Base-by-base conservation (phyloP, 306 rosid species). In the Sindora glabra region DNA sequence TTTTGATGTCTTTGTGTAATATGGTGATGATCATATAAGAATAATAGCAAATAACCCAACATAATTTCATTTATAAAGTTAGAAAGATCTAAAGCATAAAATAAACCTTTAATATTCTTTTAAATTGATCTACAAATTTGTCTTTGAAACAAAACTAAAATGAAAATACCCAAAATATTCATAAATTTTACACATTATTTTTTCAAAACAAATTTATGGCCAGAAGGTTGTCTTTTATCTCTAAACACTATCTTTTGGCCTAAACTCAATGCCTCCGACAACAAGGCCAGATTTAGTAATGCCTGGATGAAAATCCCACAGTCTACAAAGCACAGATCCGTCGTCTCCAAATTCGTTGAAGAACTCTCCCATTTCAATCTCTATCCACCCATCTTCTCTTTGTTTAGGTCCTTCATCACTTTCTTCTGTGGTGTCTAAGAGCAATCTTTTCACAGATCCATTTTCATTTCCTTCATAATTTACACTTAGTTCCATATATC, bases 211-310 rank as follows among this genome's bases (percentile, higher is more conserved):
- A n/a, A n/a, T n/a, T n/a, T n/a, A n/a, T n/a, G n/a, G n/a, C n/a
- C n/a, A n/a, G n/a, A n/a, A n/a, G n/a, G n/a, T n/a, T n/a, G n/a
- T n/a, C n/a, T n/a, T n/a, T 27, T 27, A 27, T 38, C 11, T 50
- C 24, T 39, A 50, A 8, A 10, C 9, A 1, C 23, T 17, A 34
- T 1, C 6, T 25, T 30, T 63, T 6, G 78, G 82, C 64, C 78
- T 77, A 21, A 77, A 10, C 40, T 77, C 81, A 49, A 71, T 55
- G 14, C 81, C 74, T 48, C 60, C 71, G 1, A 66, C 74, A 67
- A 71, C 22, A 30, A 77, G 69, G 16, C 77, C 72, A 8, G 23
- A 1, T 23, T 55, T 48, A 1, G 1, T 0, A 9, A 3, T 27
- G 8, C 1, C 10, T 3, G 2, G 0, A 33, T 12, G 10, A 10